Evolutionary conservation across 2,329 filamentous ascomycete species (phyloP).

Genomic region (Colletotrichum spinosum): DNA sequence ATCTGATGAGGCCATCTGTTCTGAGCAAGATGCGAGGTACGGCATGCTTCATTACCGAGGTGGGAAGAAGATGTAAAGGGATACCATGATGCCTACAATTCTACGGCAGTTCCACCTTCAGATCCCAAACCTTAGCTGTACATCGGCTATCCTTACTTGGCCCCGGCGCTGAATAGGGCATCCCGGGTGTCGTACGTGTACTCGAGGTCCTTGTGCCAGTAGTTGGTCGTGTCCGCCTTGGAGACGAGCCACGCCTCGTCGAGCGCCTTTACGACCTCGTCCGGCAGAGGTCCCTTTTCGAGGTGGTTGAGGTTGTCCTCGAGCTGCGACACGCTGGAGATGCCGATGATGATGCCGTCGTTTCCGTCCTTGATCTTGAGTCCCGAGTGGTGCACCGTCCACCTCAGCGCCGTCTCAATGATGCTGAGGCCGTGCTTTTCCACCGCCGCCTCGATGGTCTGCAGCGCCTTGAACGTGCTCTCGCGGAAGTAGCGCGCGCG

Average conservation of each 20-base stretch:
- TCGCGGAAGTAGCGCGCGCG: constrained; percentile 80
- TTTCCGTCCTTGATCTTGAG: constrained; percentile 64
- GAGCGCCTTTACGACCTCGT: constrained; percentile 79
- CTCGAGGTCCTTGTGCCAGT: constrained; percentile 71
- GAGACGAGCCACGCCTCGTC: constrained; percentile 82
- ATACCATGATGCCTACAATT: constrained; percentile 10
- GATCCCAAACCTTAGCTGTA: constrained; percentile 10
- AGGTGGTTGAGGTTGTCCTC: constrained; percentile 67
- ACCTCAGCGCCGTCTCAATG: constrained; percentile 80
- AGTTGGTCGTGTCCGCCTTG: constrained; percentile 66
- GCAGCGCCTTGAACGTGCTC: constrained; percentile 70
- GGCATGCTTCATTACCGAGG: not conserved
- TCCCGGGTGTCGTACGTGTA: constrained; percentile 75
- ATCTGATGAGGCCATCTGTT: constrained; percentile 29
- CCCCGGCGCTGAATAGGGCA: constrained; percentile 64
- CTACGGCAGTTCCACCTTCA: constrained; percentile 10
- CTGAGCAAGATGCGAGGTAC: not conserved
- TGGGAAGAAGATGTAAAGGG: not conserved
- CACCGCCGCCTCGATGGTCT: constrained; percentile 74
- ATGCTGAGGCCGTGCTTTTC: constrained; percentile 76
- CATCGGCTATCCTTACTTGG: constrained; percentile 45
- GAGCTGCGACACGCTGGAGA: constrained; percentile 68
- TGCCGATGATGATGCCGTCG: constrained; percentile 71
- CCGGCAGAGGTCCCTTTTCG: constrained; percentile 78
- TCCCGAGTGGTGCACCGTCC: constrained; percentile 77